Evolutionary conservation across 352 stramenopile genomes (phyloP).

Genomic region (Phytophthora sp.): DNA sequence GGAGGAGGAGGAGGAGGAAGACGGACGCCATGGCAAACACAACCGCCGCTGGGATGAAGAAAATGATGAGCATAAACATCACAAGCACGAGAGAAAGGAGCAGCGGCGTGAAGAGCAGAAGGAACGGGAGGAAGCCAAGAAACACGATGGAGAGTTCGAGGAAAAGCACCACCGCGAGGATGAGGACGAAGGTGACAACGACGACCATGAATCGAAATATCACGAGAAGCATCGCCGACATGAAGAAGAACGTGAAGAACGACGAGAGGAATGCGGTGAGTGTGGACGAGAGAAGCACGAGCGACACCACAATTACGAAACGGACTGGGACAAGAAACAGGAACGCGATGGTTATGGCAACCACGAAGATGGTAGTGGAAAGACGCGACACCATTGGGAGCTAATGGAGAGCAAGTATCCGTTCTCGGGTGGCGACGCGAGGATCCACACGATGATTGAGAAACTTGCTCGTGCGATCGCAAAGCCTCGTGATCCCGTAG

Average conservation of each 20-base stretch:
- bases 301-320: constrained; percentile 18
- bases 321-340: constrained; percentile 15
- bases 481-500: constrained; percentile 26
- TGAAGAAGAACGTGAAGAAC: constrained; percentile 15
- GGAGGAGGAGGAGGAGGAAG: background rate
- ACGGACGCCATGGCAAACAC: constrained; percentile 5
- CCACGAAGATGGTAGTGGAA: constrained; percentile 7
- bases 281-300: constrained; percentile 15
- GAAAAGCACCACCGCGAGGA: constrained; percentile 9
- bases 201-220: background rate
- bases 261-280: constrained; percentile 12
- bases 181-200: constrained; percentile 8
- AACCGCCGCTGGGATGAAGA: constrained; percentile 5
- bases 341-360: constrained; percentile 16
- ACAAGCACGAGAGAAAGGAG: constrained; percentile 26
- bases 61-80: constrained; percentile 2
- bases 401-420: constrained; percentile 20
- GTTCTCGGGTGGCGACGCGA: constrained; percentile 35
- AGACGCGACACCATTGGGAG: constrained; percentile 16
- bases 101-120: constrained; percentile 24
- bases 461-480: constrained; percentile 37
- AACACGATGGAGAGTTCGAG: constrained; percentile 15
- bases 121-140: constrained; percentile 6
- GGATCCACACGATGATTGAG: constrained; percentile 32
- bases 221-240: constrained; percentile 13